phyloP scores from a whole-genome alignment of 805 yeast genomes.

The Suhomyces tanzawaensis region DNA sequence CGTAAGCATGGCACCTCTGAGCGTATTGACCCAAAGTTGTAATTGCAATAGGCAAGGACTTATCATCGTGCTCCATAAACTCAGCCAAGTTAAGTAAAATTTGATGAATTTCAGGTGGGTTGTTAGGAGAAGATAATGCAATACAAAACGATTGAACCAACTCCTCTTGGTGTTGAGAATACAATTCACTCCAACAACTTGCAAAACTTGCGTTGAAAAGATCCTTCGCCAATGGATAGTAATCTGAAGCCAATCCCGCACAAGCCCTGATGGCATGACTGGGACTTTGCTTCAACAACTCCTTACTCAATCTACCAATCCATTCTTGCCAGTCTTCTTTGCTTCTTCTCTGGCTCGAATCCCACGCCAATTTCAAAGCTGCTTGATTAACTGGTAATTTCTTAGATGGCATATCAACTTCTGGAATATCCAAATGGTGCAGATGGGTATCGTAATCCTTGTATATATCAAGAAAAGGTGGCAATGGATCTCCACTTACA shows the following conservation, averaged over 20 bases:
- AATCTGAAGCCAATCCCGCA: constrained; percentile 81
- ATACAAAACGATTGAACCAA: constrained; percentile 79
- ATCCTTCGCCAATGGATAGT: constrained; percentile 84
- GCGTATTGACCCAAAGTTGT: constrained; percentile 90
- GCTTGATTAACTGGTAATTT: constrained; percentile 69
- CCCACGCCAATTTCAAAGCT: constrained; percentile 83
- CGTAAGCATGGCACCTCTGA: constrained; percentile 94
- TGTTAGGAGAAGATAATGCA: constrained; percentile 85
- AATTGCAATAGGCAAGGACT: constrained; percentile 88
- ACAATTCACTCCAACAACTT: constrained; percentile 91
- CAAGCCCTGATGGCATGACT: constrained; percentile 94
- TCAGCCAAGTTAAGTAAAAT: constrained; percentile 87
- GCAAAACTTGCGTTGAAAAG: constrained; percentile 93
- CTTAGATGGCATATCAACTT: constrained; percentile 65
- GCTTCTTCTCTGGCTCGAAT: constrained; percentile 81
- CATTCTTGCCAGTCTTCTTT: constrained; percentile 98
- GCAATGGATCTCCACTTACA: constrained; percentile 80
- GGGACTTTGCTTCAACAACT: constrained; percentile 85
- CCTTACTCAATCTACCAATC: constrained; percentile 84
- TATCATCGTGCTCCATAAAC: constrained; percentile 96
- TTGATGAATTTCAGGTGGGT: constrained; percentile 95
- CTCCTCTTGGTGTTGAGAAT: constrained; percentile 86
- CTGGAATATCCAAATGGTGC: constrained; percentile 49
- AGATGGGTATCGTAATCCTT: constrained; percentile 49
- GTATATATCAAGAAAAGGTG: constrained; percentile 69